phyloP scores from a whole-genome alignment of 2,329 filamentous ascomycete species.

The Berkeleyomyces basicola region DNA sequence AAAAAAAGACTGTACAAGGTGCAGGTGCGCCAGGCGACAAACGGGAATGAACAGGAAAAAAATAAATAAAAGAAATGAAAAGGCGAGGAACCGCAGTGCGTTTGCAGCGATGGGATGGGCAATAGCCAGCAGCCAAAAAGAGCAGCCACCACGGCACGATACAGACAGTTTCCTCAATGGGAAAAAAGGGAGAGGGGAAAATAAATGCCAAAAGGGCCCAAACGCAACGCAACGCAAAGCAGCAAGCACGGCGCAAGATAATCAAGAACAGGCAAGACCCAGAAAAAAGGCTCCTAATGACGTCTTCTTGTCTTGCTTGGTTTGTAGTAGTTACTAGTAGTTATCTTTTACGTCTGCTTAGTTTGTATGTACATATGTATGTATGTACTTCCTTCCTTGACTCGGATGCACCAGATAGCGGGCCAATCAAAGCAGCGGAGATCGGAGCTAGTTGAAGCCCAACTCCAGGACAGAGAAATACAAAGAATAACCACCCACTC shows the following conservation, averaged over 20 bases:
- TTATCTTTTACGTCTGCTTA: too few relatives aligned
- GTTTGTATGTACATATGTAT: too few relatives aligned
- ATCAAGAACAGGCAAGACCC: neutral
- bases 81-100: neutral
- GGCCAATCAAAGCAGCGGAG: neutral
- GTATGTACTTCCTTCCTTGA: neutral
- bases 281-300: slow-evolving; percentile 1
- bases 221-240: neutral
- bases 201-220: neutral
- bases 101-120: neutral
- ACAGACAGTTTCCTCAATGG: neutral
- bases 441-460: neutral
- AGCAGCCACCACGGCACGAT: neutral
- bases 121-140: too few relatives aligned
- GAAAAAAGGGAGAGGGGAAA: neutral
- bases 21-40: neutral
- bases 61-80: neutral
- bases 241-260: neutral
- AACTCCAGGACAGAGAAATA: neutral
- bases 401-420: neutral
- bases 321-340: too few relatives aligned
- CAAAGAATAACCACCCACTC: neutral
- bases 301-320: neutral
- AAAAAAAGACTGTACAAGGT: neutral
- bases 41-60: neutral